Conservation (phyloP, 1,284 basidiomycete genomes). For the Flammula alnicola region DNA sequence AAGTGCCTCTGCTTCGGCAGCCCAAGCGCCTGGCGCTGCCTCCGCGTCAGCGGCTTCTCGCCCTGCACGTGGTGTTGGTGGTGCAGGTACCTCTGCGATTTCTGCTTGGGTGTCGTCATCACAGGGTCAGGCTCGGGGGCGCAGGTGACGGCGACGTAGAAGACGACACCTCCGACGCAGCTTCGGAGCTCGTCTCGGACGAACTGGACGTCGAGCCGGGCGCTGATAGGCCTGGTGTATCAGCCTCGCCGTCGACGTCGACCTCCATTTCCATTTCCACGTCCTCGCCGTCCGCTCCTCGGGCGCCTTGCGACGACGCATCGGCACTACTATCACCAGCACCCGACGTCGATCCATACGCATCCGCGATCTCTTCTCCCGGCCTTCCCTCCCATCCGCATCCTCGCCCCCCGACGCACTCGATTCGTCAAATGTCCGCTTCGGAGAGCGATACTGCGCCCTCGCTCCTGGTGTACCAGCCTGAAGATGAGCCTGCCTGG, state of each 20-base stretch:
- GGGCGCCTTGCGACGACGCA: too few species aligned
- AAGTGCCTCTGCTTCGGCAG: conserved; percentile 54
- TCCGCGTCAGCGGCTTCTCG: conserved; percentile 53
- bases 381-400: conserved; percentile 11
- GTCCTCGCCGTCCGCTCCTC: conserved; percentile 3
- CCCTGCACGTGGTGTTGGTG: conserved; percentile 26
- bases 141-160: conserved; percentile 11
- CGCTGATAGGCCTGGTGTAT: conserved; percentile 24
- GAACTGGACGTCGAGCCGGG: conserved; percentile 25
- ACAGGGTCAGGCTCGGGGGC: conserved; percentile 1
- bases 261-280: conserved; percentile 22
- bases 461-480: conserved; percentile 6
- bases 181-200: conserved; percentile 22
- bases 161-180: conserved; percentile 12
- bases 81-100: conserved; percentile 16
- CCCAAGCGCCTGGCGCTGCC: conserved; percentile 70
- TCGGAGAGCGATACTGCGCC: conserved; percentile 50
- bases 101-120: conserved; percentile 8
- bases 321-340: conserved; percentile 3
- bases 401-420: conserved; percentile 32
- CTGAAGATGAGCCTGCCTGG: conserved; percentile 13
- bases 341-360: conserved; percentile 8
- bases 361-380: conserved; percentile 20
- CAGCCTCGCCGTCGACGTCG: conserved; percentile 19
- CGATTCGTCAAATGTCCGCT: conserved; percentile 71